Evolutionary conservation across 2,329 filamentous ascomycete species (phyloP), one percentile per base, ranked within the genome.

Genomic region (Colletotrichum liaoningense): DNA sequence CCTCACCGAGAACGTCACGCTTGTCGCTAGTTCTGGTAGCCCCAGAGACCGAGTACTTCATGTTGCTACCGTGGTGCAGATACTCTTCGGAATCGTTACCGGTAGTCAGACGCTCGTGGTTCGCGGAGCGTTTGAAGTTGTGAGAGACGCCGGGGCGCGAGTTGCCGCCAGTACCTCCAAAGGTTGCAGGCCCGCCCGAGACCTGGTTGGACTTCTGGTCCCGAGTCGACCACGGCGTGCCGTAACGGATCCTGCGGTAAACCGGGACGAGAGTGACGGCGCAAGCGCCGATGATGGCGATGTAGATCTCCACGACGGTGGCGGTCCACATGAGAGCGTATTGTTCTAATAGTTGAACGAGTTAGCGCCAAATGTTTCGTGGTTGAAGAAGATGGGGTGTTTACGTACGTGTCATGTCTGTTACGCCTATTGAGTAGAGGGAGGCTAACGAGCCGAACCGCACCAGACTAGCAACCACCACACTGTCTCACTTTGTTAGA

Each of bases 301-400:
- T 24, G 24, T 68, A 68, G 12, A 68, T 68, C 28, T 68, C 66
- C 30, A 68, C 66, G 58, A 63, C 66, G 24, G 66, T 68, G 24
- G 66, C 66, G 7, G 66, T 68, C 66, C 66, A 68, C 66, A 68
- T 68, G 24, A 68, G 58, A 26, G 66, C 66, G 66, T 68, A 68
- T 46, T 68, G 66, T 19, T 63, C 66, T 42, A 42, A 35, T 63
- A 46, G 54, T 30, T 5, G 5, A 3, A 22, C 3, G n/a, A 59
- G 4, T 38, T 22, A 24, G 62, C 46, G 30, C 57, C 4, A 46
- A 19, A 30, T 14, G n/a, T 4, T n/a, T 4, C 14, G 8, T 33
- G 33, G 46, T 42, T 19, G 9, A 33, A 16, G 28, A n/a, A 14
- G 3, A 19, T 33, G 30, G 1, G 38, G 38, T 42, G 38, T 42